Percentiles rank a stretch among this genome's conserved stretches.
Conservation (phyloP, 768 basidiomycete genomes). For the Suillus bovinus region DNA sequence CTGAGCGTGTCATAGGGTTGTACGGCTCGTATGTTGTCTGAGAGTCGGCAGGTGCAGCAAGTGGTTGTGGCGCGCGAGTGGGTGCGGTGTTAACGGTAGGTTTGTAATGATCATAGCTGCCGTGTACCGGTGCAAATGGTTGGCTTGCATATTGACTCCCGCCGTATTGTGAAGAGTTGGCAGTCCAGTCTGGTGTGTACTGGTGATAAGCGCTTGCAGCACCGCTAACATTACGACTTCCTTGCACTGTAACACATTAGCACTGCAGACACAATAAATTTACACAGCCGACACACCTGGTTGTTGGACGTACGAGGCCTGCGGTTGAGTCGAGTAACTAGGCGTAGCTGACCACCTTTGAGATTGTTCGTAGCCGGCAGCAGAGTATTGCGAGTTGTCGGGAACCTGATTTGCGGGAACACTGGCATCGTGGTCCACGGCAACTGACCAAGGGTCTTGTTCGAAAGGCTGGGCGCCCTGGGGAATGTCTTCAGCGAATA, state of each 20-base stretch:
- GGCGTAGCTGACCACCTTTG: constrained; percentile 35
- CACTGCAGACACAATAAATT: constrained; percentile 7
- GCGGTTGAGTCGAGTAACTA: constrained; percentile 28
- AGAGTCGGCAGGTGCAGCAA: constrained; percentile 19
- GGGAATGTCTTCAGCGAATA: constrained; percentile 37
- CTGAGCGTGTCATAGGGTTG: constrained; percentile 24
- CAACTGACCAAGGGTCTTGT: constrained; percentile 29
- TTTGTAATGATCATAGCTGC: constrained; percentile 39
- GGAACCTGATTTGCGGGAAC: constrained; percentile 17
- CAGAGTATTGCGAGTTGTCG: constrained; percentile 16
- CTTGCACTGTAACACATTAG: constrained; percentile 11
- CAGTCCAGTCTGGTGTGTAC: constrained; percentile 22
- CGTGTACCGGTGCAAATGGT: constrained; percentile 14
- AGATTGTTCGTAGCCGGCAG: constrained; percentile 27
- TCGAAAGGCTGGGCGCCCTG: constrained; percentile 26
- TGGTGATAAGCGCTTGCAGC: constrained; percentile 25
- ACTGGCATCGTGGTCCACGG: constrained; percentile 20
- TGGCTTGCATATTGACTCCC: constrained; percentile 19
- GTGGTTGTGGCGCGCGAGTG: constrained; percentile 23
- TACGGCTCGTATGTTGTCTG: constrained; percentile 32
- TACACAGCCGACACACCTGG: constrained; percentile 24
- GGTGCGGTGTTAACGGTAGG: constrained; percentile 26
- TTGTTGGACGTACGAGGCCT: constrained; percentile 16
- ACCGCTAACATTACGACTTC: constrained; percentile 12
- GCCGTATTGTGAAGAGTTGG: constrained; percentile 18